Evolutionary conservation across 2,329 filamentous ascomycete genomes (phyloP), one percentile per base, ranked within the genome.

Genomic region (Fusarium citri): DNA sequence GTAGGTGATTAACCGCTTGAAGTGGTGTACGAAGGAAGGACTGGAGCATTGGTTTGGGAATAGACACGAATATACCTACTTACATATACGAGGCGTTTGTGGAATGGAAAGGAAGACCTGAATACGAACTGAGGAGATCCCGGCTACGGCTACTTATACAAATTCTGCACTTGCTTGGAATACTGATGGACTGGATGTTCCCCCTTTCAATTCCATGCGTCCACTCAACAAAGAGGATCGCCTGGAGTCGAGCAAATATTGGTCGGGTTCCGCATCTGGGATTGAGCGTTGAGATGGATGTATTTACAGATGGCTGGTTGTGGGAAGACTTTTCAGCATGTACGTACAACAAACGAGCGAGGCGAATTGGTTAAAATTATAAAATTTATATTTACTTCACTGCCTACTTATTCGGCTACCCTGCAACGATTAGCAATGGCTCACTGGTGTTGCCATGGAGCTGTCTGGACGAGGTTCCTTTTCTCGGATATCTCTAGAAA

Each of bases 11-110:
- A 23, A 18, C 45, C n/a, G 25, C 48, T 50, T 34, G 31, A 45
- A 28, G 20, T n/a, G 62, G 65, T 72, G 70, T 63, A 64, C 55
- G 23, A 51, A 53, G 42, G 23, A 51, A 53, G 42, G 41, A 55
- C 51, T 18, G 46, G 26, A 50, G 43, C 54, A 43, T 45, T 51
- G 61, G 42, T 18, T 53, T 49, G 59, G 65, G 56, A 55, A 75
- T 76, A 76, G 73, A 76, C 66, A 72, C 65, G 62, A 67, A 72
- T 54, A 61, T 61, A 66, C 65, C 75, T 72, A 74, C 66, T 69
- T 69, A 76, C 65, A 75, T 69, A 77, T 48, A 78, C 72, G 74
- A 76, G 75, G 76, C 74, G 75, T 72, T 72, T 37, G 42, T 41
- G 49, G 58, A 37, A 50, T 30, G 49, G 56, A 41, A 46, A 49